Conservation (phyloP, 345 rosid genomes). For the Salix koriyanagi region DNA sequence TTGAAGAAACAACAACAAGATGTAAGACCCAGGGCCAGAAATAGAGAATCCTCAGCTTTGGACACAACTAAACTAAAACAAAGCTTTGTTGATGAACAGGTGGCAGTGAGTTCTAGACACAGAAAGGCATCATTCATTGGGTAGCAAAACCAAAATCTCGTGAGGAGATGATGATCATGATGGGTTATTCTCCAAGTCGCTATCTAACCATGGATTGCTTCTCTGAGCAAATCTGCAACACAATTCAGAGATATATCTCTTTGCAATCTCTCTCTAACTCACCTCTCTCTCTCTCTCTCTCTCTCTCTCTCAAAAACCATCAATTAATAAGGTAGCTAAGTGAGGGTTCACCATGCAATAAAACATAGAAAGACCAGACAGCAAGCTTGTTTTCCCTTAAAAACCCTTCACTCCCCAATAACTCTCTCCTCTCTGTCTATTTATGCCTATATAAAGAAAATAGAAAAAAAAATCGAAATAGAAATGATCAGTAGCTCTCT, state of each 20-base stretch:
- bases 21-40: conserved; percentile 2
- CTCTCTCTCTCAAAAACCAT: conserved; percentile 19
- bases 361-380: conserved; percentile 25
- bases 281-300: not conserved
- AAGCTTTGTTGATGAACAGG: conserved; percentile 32
- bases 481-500: conserved; percentile 19
- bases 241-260: conserved; percentile 39
- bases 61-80: conserved; percentile 41
- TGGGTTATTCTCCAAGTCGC: conserved; percentile 70
- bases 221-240: conserved; percentile 40
- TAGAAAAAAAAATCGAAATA: conserved; percentile 2
- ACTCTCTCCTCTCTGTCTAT: conserved; percentile 29
- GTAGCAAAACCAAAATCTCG: conserved; percentile 55
- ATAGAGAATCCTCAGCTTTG: conserved; percentile 44
- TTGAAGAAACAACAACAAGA: conserved; percentile 27
- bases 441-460: conserved; percentile 27
- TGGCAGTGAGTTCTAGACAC: conserved; percentile 47
- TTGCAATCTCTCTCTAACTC: conserved; percentile 4
- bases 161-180: conserved; percentile 57
- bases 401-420: conserved; percentile 22
- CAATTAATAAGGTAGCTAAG: not conserved
- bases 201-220: conserved; percentile 52
- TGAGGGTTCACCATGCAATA: conserved; percentile 30
- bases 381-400: conserved; percentile 24
- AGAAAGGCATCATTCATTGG: conserved; percentile 65